Percentiles rank a stretch among this genome's conserved stretches.
Evolutionary conservation across 805 yeast species (phyloP).

Genomic region (Cyberlindnera petersonii): DNA sequence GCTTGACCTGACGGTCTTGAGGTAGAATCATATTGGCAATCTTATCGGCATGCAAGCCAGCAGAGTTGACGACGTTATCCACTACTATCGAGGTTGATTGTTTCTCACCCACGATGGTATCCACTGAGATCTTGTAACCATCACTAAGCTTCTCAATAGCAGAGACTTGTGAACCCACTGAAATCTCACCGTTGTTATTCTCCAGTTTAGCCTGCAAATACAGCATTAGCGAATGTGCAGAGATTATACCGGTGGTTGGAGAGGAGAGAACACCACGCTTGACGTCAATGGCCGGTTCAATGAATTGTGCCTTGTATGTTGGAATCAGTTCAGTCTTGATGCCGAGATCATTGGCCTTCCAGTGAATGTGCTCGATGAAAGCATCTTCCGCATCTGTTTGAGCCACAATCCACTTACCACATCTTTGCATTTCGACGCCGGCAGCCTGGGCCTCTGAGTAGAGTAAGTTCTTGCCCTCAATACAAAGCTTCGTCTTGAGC

Average conservation of each 20-base stretch:
- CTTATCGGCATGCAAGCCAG: conserved; percentile 74
- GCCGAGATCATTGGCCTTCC: conserved; percentile 45
- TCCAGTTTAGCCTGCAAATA: conserved; percentile 54
- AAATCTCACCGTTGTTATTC: conserved; percentile 58
- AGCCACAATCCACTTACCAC: conserved; percentile 89
- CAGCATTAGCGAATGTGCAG: conserved; percentile 73
- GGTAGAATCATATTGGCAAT: conserved; percentile 72
- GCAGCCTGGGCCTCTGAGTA: conserved; percentile 43
- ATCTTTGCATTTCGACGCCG: conserved; percentile 55
- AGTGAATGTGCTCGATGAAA: conserved; percentile 50
- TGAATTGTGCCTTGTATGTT: conserved; percentile 36
- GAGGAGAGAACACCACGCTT: conserved; percentile 59
- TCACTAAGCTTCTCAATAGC: conserved; percentile 28
- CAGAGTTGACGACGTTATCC: conserved; percentile 66
- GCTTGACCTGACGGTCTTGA: conserved; percentile 47
- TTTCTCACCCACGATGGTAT: conserved; percentile 30
- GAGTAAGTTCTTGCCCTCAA: conserved; percentile 67
- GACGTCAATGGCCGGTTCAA: conserved; percentile 70
- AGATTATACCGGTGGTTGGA: conserved; percentile 80
- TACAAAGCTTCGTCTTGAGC: conserved; percentile 65
- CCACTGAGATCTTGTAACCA: conserved; percentile 31
- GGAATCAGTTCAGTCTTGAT: conserved; percentile 59
- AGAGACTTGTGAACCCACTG: conserved; percentile 55
- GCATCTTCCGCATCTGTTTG: conserved; percentile 62
- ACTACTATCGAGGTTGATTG: conserved; percentile 46